Percentiles rank a stretch among this genome's conserved stretches.
These are phyloP conservation scores for Alternaria arbusti DNA, from an alignment of 2,329 filamentous ascomycete genomes.

Conservation along the genomic window DNA sequence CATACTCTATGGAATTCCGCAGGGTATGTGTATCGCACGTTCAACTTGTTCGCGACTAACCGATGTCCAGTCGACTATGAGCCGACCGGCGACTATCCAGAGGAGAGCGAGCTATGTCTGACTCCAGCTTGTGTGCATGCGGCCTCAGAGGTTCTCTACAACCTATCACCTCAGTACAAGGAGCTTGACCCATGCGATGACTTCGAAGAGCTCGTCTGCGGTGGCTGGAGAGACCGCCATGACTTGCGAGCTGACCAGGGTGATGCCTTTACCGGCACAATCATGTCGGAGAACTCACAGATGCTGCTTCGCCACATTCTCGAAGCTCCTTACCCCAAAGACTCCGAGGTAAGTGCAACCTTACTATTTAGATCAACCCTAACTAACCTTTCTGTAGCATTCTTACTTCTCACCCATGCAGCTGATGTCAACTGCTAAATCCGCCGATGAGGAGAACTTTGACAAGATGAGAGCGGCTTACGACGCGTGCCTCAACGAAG, in stretches of 20 bases:
- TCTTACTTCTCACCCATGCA: conserved; percentile 57
- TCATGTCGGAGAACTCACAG: conserved; percentile 67
- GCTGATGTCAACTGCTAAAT: conserved; percentile 42
- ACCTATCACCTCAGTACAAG: conserved; percentile 66
- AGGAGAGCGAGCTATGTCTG: conserved; percentile 51
- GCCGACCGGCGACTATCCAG: conserved; percentile 1
- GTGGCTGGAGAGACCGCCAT: conserved; percentile 68
- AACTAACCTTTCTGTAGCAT: conserved; percentile 46
- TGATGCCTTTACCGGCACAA: conserved; percentile 64
- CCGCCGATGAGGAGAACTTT: conserved; percentile 67
- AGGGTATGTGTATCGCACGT: neutral
- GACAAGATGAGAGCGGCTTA: conserved; percentile 70
- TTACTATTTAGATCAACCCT: neutral
- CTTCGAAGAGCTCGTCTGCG: conserved; percentile 72
- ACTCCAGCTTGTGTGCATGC: conserved; percentile 69
- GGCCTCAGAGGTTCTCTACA: conserved; percentile 67
- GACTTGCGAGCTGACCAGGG: conserved; percentile 70
- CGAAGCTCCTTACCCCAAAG: conserved; percentile 61
- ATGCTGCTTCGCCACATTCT: conserved; percentile 67
- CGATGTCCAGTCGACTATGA: conserved; percentile 8
- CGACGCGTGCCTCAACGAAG: conserved; percentile 69
- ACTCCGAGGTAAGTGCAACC: conserved; percentile 23
- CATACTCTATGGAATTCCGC: conserved; percentile 28
- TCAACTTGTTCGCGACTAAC: neutral
- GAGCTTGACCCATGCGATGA: conserved; percentile 71